Conservation (phyloP, 208 protist species). For the Crithidia fasciculata region DNA sequence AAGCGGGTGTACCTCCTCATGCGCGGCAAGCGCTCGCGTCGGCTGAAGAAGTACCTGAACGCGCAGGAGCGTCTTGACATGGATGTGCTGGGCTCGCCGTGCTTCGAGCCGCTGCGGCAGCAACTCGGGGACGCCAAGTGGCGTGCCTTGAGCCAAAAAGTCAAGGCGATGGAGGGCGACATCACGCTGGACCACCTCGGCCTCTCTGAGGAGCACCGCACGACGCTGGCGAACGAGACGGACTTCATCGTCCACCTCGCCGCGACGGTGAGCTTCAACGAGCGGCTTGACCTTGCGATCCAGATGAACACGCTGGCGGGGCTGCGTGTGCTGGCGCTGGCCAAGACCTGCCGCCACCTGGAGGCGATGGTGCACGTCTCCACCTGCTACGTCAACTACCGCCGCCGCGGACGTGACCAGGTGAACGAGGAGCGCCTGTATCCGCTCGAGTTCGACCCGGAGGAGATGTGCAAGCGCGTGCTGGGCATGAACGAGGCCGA, state of each 20-base stretch:
- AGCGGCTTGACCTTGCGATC: constrained; percentile 69
- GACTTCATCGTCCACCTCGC: constrained; percentile 88
- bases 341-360: constrained; percentile 69
- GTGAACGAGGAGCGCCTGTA: constrained; percentile 79
- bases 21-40: constrained; percentile 76
- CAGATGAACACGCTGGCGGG: constrained; percentile 87
- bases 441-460: constrained; percentile 77
- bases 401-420: constrained; percentile 39
- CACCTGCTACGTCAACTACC: constrained; percentile 91
- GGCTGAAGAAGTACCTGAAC: constrained; percentile 64
- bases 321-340: constrained; percentile 79
- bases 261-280: constrained; percentile 90
- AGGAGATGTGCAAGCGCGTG: constrained; percentile 80
- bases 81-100: constrained; percentile 74
- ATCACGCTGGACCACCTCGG: constrained; percentile 77
- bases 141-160: constrained; percentile 45
- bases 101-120: constrained; percentile 75
- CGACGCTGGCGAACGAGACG: constrained; percentile 49
- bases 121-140: constrained; percentile 67
- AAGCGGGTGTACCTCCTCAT: constrained; percentile 76
- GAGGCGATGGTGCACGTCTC: constrained; percentile 86
- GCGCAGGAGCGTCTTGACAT: constrained; percentile 76
- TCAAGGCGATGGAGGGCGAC: constrained; percentile 73
- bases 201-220: constrained; percentile 52
- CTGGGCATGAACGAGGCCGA: constrained; percentile 62